These are phyloP conservation scores for Talaromyces sp. DNA, from an alignment of 2,329 filamentous ascomycete species.

Conservation along the genomic window DNA sequence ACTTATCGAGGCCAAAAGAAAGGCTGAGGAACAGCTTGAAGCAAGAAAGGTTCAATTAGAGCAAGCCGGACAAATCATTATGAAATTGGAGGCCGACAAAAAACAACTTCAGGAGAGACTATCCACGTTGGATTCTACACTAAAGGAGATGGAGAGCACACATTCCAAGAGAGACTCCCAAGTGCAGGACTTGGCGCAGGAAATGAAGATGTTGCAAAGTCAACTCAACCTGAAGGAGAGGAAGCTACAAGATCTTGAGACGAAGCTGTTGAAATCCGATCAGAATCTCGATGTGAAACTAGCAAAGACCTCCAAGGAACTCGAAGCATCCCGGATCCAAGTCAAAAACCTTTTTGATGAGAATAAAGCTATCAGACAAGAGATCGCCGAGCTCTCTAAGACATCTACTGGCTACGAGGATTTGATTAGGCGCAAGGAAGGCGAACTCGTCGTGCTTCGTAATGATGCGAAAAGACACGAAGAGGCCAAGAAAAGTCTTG, in stretches of 20 bases:
- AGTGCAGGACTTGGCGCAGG: constrained; percentile 72
- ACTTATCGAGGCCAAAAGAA: constrained; percentile 83
- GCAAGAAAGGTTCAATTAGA: constrained; percentile 77
- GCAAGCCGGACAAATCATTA: constrained; percentile 84
- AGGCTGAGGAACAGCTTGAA: constrained; percentile 79
- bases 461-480: constrained; percentile 81
- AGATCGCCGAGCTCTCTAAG: constrained; percentile 80
- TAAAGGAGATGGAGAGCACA: constrained; percentile 66
- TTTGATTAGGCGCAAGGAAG: constrained; percentile 87
- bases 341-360: constrained; percentile 75
- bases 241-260: constrained; percentile 83
- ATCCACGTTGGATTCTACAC: constrained; percentile 64
- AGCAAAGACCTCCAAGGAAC: constrained; percentile 71
- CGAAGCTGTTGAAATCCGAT: constrained; percentile 76
- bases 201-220: constrained; percentile 87
- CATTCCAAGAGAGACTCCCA: constrained; percentile 72
- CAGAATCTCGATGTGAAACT: constrained; percentile 88
- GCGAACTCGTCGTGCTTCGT: constrained; percentile 80
- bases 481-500: constrained; percentile 72
- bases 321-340: constrained; percentile 68
- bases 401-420: constrained; percentile 96
- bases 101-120: constrained; percentile 66
- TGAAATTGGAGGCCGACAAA: constrained; percentile 82
- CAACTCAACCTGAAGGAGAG: constrained; percentile 85
- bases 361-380: constrained; percentile 76